Evolutionary conservation across 805 yeast species (phyloP).

Genomic region (Yamadazyma tumulicola): DNA sequence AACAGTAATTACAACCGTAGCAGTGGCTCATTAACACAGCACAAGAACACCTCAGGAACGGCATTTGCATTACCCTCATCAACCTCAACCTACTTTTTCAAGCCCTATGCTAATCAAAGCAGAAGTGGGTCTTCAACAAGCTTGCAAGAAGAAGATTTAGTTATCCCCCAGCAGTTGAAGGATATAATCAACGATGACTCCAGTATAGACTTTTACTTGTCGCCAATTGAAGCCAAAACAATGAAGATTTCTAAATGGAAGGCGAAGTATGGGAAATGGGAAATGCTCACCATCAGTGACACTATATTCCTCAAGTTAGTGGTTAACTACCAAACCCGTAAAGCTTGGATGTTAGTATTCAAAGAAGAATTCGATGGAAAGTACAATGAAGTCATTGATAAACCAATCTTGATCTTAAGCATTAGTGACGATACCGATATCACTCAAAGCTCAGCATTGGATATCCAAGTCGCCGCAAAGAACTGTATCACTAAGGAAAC

Average conservation of each 20-base stretch:
- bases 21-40: slow-evolving; percentile 11
- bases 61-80: slow-evolving; percentile 47
- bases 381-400: slow-evolving; percentile 28
- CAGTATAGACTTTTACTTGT: slow-evolving; percentile 35
- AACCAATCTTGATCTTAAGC: slow-evolving; percentile 34
- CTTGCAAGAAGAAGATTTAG: slow-evolving; percentile 13
- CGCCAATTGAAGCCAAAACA: slow-evolving; percentile 30
- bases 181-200: slow-evolving; percentile 34
- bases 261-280: slow-evolving; percentile 41
- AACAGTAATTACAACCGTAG: slow-evolving; percentile 3
- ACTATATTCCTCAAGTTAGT: slow-evolving; percentile 36
- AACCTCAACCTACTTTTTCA: slow-evolving; percentile 38
- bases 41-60: slow-evolving; percentile 12
- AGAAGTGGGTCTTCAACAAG: slow-evolving; percentile 9
- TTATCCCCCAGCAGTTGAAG: slow-evolving; percentile 37
- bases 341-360: slow-evolving; percentile 38
- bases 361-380: slow-evolving; percentile 35
- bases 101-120: slow-evolving; percentile 18
- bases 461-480: slow-evolving; percentile 30
- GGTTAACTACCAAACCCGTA: slow-evolving; percentile 29
- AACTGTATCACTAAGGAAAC: slow-evolving; percentile 30
- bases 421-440: slow-evolving; percentile 19
- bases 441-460: slow-evolving; percentile 37
- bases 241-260: slow-evolving; percentile 43
- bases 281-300: slow-evolving; percentile 37